Evolutionary conservation across 2,329 filamentous ascomycete genomes (phyloP), one percentile per base, ranked within the genome.

Genomic region (Helotiales sp.): DNA sequence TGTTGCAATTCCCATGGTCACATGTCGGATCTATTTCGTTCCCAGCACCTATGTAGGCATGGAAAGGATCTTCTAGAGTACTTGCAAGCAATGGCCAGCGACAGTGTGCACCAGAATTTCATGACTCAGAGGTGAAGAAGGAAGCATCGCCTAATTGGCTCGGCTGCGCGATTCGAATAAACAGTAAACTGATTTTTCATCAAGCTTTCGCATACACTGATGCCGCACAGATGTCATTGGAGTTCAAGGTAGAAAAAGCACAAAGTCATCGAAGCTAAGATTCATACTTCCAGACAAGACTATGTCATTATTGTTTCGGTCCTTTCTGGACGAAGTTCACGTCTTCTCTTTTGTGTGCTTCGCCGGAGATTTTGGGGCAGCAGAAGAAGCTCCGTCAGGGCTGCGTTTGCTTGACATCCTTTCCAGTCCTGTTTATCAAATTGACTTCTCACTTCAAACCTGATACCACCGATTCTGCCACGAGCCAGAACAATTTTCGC

Each of bases 391-490:
- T 20, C 40, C 20, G 6, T n/a, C 6, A 45, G n/a, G n/a, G n/a
- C n/a, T n/a, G n/a, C 54, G 68, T 66, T 2, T 75, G 73, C 61
- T 70, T 75, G 69, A 72, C 73, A n/a, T 60, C 32, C 10, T 49
- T 74, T 24, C 70, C 71, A 1, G 49, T 67, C 7, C 55, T 73
- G 1, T 63, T 74, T 28, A 54, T 70, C 20, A 54, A 61, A 6
- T n/a, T 70, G 17, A 66, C 69, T 13, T 4, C 52, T 7, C 28
- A n/a, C n/a, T 34, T 32, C 6, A n/a, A 32, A 32, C 6, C 50
- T 7, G 26, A 7, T 13, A 22, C 5, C 5, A 7, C 13, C 8
- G 28, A 55, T 4, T 55, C 52, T 3, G 6, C n/a, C 15, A 15
- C 28, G 6, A 55, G 28, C 30, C 50, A 54, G 24, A 54, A 54